Evolutionary conservation across 1,139 yeast genomes (phyloP), one percentile per base, ranked within the genome.

Genomic region (Blastobotrys elegans): DNA sequence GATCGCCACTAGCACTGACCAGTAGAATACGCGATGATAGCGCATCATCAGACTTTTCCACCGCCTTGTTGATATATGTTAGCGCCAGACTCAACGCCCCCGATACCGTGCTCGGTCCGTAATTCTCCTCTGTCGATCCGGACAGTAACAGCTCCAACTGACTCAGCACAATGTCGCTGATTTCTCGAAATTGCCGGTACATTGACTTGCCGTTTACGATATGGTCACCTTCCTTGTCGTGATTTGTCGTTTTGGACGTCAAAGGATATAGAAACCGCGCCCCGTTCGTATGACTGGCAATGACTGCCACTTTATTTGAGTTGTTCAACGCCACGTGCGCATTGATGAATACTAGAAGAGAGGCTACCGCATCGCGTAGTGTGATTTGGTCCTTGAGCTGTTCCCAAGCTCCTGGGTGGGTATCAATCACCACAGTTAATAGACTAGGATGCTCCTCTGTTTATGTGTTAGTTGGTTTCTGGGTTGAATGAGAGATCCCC

Each of bases 241-340:
- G 22, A 29, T 32, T 31, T 38, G 48, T 26, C 37, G 49, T 20
- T 34, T 48, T 46, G 32, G 63, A 58, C 24, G 26, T 46, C 30
- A 32, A 47, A 0, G 98, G 97, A 60, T 84, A 88, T 18, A 92
- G 63, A 57, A 85, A 79, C 56, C 72, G 71, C 0, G 95, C 82
- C 0, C 92, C 89, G 13, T 69, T 67, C 1, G 89, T 78, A 50
- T 89, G 84, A 22, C 88, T 84, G 1, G 88, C 85, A 32, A 92
- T 77, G 27, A 92, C 80, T 6, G 95, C 86, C 10, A 90, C 95
- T 60, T 80, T 79, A 64, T 92, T 92, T 32, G 89, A 79, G 60
- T 86, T 87, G 65, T 88, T 87, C 48, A 88, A 72, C 0, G 98
- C 82, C 43, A 94, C 64, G 65, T 92, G 98, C 0, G 94, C 90